Evolutionary conservation across 2,329 filamentous ascomycete genomes (phyloP).

Genomic region (Apiospora kogelbergensis): DNA sequence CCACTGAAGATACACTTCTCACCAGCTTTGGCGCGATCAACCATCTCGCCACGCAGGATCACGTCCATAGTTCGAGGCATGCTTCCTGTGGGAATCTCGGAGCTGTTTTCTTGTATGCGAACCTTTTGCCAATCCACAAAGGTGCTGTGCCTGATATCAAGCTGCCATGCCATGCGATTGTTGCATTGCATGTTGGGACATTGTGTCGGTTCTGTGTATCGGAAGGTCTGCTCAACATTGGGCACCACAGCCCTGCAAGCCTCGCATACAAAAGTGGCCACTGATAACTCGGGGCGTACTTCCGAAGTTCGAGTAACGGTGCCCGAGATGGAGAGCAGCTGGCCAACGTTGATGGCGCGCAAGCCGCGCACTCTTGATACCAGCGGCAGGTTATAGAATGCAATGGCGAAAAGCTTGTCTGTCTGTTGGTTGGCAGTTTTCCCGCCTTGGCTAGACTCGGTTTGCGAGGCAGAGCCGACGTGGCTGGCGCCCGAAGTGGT

Average conservation of each 20-base stretch:
- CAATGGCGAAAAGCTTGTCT: conserved; percentile 90
- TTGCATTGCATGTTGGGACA: conserved; percentile 86
- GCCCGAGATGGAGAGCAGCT: conserved; percentile 91
- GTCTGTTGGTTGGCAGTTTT: conserved; percentile 92
- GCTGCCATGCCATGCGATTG: conserved; percentile 88
- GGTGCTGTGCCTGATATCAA: conserved; percentile 96
- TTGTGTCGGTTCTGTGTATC: conserved; percentile 94
- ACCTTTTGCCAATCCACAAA: conserved; percentile 99
- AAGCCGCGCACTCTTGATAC: conserved; percentile 84
- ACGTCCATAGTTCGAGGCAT: conserved; percentile 99
- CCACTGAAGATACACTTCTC: conserved; percentile 99
- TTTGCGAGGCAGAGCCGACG: conserved; percentile 61
- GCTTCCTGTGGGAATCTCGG: conserved; percentile 95
- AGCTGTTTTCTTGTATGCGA: conserved; percentile 96
- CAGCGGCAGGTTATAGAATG: conserved; percentile 89
- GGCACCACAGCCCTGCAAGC: conserved; percentile 80
- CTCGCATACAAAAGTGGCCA: conserved; percentile 91
- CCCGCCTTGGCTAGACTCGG: conserved; percentile 60
- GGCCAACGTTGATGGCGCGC: conserved; percentile 86
- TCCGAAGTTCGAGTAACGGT: conserved; percentile 97
- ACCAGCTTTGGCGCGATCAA: conserved; percentile 93
- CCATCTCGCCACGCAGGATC: conserved; percentile 93
- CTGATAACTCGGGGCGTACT: conserved; percentile 87
- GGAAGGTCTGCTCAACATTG: conserved; percentile 95
- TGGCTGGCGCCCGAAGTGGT: conserved; percentile 68